Evolutionary conservation across 371 early-diverging fungal genomes (phyloP).

Genomic region (Paraphysoderma sedebokerense): DNA sequence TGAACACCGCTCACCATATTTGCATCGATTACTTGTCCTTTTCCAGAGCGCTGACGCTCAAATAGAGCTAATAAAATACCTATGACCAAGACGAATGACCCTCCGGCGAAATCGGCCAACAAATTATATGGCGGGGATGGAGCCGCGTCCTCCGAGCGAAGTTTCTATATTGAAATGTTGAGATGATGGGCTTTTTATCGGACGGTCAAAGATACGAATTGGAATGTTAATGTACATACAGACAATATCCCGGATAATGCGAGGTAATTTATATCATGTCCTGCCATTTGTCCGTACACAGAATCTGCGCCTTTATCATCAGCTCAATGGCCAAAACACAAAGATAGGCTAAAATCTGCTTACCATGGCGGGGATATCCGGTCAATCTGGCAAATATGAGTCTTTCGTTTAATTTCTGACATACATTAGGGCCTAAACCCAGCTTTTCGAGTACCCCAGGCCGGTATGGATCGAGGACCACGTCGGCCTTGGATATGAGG

Average conservation of each 20-base stretch:
- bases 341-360: neutral
- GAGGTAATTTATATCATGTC: conserved; percentile 61
- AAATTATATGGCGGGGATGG: conserved; percentile 49
- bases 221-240: conserved; percentile 12
- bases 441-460: conserved; percentile 57
- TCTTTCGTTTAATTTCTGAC: conserved; percentile 30
- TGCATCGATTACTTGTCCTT: conserved; percentile 53
- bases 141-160: conserved; percentile 33
- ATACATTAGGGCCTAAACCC: conserved; percentile 43
- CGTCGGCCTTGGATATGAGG: conserved; percentile 34
- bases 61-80: conserved; percentile 48
- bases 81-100: conserved; percentile 45
- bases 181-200: neutral
- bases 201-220: neutral
- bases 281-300: conserved; percentile 35
- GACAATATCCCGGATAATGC: conserved; percentile 46
- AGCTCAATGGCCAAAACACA: neutral
- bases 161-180: conserved; percentile 18
- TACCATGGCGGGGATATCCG: conserved; percentile 49
- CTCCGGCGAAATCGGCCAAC: conserved; percentile 59
- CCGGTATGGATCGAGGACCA: conserved; percentile 57
- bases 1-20: conserved; percentile 32
- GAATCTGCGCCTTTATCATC: neutral
- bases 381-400: conserved; percentile 47
- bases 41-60: conserved; percentile 37